phyloP scores from a whole-genome alignment of 2,329 filamentous ascomycete species.

The Ophiostoma sp. region DNA sequence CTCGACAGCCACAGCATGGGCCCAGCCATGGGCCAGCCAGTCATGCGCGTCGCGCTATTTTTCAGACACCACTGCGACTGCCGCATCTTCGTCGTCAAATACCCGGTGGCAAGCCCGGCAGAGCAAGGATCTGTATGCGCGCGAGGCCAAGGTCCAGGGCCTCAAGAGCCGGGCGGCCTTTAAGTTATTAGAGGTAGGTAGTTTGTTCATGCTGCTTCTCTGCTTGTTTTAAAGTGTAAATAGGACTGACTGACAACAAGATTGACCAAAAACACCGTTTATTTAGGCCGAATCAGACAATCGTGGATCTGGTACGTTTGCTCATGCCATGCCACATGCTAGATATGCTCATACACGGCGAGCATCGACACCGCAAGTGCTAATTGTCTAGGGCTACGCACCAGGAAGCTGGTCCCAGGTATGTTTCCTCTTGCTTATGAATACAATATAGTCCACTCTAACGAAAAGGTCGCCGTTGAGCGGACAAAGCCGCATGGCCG shows the following conservation, averaged over 20 bases:
- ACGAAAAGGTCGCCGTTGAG: conserved; percentile 67
- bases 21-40: conserved; percentile 1
- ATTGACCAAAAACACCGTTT: conserved; percentile 77
- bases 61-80: not conserved
- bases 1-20: not conserved
- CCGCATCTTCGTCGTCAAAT: conserved; percentile 51
- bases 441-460: not conserved
- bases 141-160: conserved; percentile 69
- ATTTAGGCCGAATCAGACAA: conserved; percentile 74
- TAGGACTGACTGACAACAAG: conserved; percentile 38
- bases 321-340: not conserved
- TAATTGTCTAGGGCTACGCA: conserved; percentile 60
- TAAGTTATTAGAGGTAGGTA: conserved; percentile 73
- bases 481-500: conserved; percentile 70
- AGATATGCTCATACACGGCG: too few species aligned
- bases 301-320: conserved; percentile 73
- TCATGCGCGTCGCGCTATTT: not conserved
- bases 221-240: too few species aligned
- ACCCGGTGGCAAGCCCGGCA: conserved; percentile 78
- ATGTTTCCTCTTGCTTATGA: conserved; percentile 21
- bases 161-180: conserved; percentile 89
- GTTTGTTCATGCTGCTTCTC: too few species aligned
- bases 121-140: conserved; percentile 63
- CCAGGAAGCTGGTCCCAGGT: conserved; percentile 68
- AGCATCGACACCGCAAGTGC: not conserved